Evolutionary conservation across 1,284 basidiomycete genomes (phyloP).

Genomic region (Fomitiporia mediterranea): DNA sequence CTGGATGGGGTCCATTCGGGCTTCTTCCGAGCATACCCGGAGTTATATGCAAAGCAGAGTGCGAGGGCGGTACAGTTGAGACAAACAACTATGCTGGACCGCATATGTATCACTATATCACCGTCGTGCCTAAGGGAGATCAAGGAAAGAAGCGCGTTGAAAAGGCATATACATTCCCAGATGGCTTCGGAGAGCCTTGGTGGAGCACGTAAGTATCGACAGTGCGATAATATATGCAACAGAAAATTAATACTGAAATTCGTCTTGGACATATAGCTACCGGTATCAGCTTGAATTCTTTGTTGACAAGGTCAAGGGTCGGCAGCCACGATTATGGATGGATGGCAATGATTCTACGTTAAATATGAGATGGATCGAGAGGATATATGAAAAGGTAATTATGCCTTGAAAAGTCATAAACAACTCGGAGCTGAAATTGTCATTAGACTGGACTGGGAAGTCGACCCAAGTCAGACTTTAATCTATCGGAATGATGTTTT

Average conservation of each 20-base stretch:
- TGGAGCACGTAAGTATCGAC: constrained; percentile 43
- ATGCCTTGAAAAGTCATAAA: constrained; percentile 8
- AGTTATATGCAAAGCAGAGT: constrained; percentile 30
- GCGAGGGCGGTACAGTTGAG: constrained; percentile 38
- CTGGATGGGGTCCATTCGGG: constrained; percentile 30
- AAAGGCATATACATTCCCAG: constrained; percentile 41
- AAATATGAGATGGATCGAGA: constrained; percentile 51
- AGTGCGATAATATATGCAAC: background rate
- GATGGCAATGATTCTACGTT: constrained; percentile 44
- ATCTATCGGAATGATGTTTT: background rate
- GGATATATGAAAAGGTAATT: constrained; percentile 47
- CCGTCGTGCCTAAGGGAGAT: constrained; percentile 23
- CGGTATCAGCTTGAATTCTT: constrained; percentile 60
- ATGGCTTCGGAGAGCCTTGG: constrained; percentile 45
- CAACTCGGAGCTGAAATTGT: background rate
- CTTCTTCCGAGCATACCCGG: constrained; percentile 34
- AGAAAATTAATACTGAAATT: background rate
- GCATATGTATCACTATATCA: constrained; percentile 38
- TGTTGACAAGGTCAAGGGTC: constrained; percentile 48
- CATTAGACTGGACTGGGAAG: constrained; percentile 32
- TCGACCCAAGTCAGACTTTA: constrained; percentile 29
- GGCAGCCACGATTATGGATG: constrained; percentile 46
- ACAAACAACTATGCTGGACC: constrained; percentile 36
- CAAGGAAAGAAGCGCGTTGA: constrained; percentile 32
- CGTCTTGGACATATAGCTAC: too few species aligned